Evolutionary conservation across 805 yeast species (phyloP).

Genomic region (Lipomyces sp.): DNA sequence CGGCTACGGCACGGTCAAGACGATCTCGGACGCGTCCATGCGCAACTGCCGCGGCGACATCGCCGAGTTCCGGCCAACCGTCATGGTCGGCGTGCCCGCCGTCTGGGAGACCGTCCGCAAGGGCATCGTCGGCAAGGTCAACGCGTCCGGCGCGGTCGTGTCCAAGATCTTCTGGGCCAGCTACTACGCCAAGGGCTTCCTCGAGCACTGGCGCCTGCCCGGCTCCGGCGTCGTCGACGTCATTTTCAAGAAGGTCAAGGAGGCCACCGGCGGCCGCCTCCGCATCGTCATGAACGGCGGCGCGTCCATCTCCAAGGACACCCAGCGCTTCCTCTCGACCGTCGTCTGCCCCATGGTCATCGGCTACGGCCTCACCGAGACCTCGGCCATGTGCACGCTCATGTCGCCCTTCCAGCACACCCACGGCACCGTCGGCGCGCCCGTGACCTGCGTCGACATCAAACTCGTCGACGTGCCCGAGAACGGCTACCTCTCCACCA

Average conservation of each 20-base stretch:
- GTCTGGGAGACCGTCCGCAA: constrained; percentile 96
- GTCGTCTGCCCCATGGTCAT: constrained; percentile 81
- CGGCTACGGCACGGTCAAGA: constrained; percentile 92
- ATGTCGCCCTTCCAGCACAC: constrained; percentile 63
- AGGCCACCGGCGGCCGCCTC: constrained; percentile 91
- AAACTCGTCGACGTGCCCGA: constrained; percentile 90
- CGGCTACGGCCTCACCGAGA: constrained; percentile 97
- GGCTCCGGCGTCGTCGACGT: constrained; percentile 69
- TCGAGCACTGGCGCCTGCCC: constrained; percentile 67
- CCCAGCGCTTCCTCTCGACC: constrained; percentile 70
- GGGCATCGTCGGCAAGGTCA: constrained; percentile 78
- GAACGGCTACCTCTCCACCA: constrained; percentile 74
- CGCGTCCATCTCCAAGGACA: constrained; percentile 75
- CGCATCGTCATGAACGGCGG: constrained; percentile 82
- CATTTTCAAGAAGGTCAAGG: constrained; percentile 81
- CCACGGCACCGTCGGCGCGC: constrained; percentile 74
- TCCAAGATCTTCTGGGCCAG: constrained; percentile 91
- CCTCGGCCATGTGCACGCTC: constrained; percentile 82
- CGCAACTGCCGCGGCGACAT: constrained; percentile 87
- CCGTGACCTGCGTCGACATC: constrained; percentile 77
- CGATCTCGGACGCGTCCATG: constrained; percentile 77
- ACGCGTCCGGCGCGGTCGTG: constrained; percentile 56
- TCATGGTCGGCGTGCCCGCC: constrained; percentile 98
- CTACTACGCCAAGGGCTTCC: constrained; percentile 63
- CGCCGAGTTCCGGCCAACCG: constrained; percentile 79